A percentile compares a stretch with the other conserved stretches of the same genome.
Conservation (phyloP, 1,139 yeast species). For the Meyerozyma smithsonii region DNA sequence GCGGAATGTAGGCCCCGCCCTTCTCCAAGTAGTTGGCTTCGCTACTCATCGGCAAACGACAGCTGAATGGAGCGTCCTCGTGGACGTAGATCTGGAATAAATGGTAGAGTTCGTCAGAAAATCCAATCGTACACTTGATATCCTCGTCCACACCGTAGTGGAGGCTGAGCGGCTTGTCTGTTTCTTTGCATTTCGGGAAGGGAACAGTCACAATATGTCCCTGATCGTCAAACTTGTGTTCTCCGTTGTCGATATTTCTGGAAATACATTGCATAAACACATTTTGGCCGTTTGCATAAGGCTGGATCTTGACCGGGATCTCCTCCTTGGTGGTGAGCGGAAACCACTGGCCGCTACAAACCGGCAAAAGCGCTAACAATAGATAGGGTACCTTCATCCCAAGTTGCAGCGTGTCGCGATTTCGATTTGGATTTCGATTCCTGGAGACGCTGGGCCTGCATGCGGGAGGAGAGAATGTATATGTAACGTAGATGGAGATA, state of each 20-base stretch:
- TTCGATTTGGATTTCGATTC: not conserved
- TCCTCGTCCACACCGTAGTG: constrained; percentile 50
- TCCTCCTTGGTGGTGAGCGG: constrained; percentile 34
- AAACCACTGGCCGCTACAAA: constrained; percentile 23
- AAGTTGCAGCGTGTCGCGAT: not conserved
- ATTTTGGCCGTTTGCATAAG: constrained; percentile 40
- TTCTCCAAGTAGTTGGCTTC: constrained; percentile 38
- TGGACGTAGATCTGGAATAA: constrained; percentile 71
- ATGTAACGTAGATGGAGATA: not conserved
- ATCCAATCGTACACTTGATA: constrained; percentile 55
- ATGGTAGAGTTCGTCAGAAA: constrained; percentile 68
- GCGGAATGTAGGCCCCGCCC: constrained; percentile 55
- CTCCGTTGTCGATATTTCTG: constrained; percentile 70
- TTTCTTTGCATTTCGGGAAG: constrained; percentile 63
- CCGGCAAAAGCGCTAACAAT: not conserved
- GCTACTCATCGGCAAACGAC: constrained; percentile 52
- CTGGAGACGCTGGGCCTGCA: not conserved
- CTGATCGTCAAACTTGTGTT: constrained; percentile 61
- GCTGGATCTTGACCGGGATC: constrained; percentile 30
- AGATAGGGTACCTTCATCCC: not conserved
- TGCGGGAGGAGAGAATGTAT: not conserved
- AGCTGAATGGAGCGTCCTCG: constrained; percentile 72
- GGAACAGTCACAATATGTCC: constrained; percentile 54
- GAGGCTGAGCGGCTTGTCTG: constrained; percentile 53
- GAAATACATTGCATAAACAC: constrained; percentile 58